Base-by-base conservation (phyloP, 2,329 filamentous ascomycete species). In the Graphilbum sp. region DNA sequence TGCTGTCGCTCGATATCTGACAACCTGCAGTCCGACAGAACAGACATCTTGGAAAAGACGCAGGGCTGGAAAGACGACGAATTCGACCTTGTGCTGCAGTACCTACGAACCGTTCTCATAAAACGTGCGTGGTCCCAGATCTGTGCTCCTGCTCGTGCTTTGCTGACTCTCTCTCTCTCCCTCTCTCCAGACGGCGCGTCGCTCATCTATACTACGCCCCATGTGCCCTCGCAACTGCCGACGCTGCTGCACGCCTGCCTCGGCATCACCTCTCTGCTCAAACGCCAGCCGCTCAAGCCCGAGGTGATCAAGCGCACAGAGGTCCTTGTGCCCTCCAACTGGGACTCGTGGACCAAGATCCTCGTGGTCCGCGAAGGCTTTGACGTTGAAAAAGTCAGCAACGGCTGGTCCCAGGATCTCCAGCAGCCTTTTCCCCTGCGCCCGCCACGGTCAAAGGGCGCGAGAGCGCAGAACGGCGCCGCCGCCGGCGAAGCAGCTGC, bases 261-360 rank as follows among this genome's bases (percentile, higher is more conserved):
- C 16, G 83, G 82, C 38, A 87, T 93, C 54, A 84, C 83, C 43
- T 92, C 83, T 18, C 68, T 90, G 17, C 63, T 92, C 16, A 84
- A 84, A 56, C 73, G 77, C 45, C 72, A 84, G 51, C 74, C 79
- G 19, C 67, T 92, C 19, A 90, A 85, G 59, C 81, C 87, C 54
- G 93, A 94, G 50, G 82, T 92, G 43, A 90, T 92, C 47, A 90
- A 90, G 59, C 72, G 88, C 42, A 87, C 94, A 56, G 92, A 92
- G 65, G 87, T 98, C 39, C 68, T 95, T 5, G 82, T 98, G 1
- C 88, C 88, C 2, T 81, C 87, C 15, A 95, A 95, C 55, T 98
- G 90, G 90, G 90, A 98, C 57, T 95, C 87, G 0, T 95, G 86
- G 83, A 87, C 86, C 42, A 98, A 96, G 60, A 95, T 98, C 43